Conservation (phyloP, 805 yeast species). For the Pichia nakasei region DNA sequence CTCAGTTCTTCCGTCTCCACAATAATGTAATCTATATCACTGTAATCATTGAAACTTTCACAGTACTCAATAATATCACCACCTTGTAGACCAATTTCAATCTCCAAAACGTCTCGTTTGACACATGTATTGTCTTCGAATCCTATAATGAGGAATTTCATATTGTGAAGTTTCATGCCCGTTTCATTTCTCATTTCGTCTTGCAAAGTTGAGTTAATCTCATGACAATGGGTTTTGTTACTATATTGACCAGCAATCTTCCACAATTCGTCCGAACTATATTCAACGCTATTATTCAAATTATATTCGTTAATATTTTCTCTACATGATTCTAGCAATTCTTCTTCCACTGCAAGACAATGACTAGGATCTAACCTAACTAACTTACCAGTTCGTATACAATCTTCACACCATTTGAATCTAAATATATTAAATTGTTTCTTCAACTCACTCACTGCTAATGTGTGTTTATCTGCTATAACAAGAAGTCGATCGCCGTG, state of each 20-base stretch:
- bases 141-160: background rate
- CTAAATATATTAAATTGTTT: slow-evolving; percentile 47
- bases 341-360: slow-evolving; percentile 26
- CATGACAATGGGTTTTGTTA: background rate
- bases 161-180: background rate
- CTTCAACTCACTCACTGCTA: slow-evolving; percentile 30
- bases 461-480: slow-evolving; percentile 32
- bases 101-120: background rate
- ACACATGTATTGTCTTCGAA: background rate
- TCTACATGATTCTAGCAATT: slow-evolving; percentile 16
- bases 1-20: background rate
- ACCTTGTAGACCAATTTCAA: slow-evolving; percentile 5
- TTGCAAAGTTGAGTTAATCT: background rate
- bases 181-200: background rate
- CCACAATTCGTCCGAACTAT: slow-evolving; percentile 1
- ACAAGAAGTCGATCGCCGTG: slow-evolving; percentile 17
- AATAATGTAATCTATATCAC: background rate
- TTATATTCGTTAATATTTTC: slow-evolving; percentile 49
- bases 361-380: slow-evolving; percentile 56
- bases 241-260: background rate
- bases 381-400: slow-evolving; percentile 34
- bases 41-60: too few relatives aligned
- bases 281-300: slow-evolving; percentile 41
- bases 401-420: slow-evolving; percentile 69
- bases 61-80: background rate